These are phyloP conservation scores for Euphorbia peplus DNA, from an alignment of 345 rosid species.

Conservation along the genomic window DNA sequence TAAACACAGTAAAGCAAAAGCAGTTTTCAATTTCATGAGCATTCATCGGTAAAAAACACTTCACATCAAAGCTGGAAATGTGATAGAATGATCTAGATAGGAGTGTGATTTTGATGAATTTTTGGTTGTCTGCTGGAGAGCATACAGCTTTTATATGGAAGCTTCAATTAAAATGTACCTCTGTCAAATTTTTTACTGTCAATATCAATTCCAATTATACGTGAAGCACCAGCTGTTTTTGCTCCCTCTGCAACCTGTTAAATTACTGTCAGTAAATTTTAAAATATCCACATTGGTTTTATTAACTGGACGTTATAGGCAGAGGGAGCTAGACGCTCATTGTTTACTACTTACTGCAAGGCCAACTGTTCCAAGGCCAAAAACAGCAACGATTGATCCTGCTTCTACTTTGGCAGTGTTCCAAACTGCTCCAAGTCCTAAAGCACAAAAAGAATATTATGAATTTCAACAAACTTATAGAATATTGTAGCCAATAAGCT, in stretches of 20 bases:
- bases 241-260: conserved; percentile 98
- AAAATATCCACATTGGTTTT: neutral
- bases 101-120: neutral
- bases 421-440: conserved; percentile 99
- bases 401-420: conserved; percentile 97
- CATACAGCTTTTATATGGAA: neutral
- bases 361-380: conserved; percentile 98
- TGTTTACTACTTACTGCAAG: conserved; percentile 71
- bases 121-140: neutral
- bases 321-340: neutral
- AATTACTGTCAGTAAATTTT: neutral
- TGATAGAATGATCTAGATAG: neutral
- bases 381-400: conserved; percentile 85
- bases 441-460: neutral
- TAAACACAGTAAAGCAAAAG: neutral
- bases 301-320: neutral
- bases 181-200: conserved; percentile 72
- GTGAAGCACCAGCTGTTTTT: conserved; percentile 90
- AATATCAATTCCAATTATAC: conserved; percentile 90
- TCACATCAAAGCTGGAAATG: neutral
- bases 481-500: neutral
- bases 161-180: conserved; percentile 35
- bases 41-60: neutral
- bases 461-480: neutral
- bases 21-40: neutral